Conservation (phyloP, 768 basidiomycete genomes). For the Strobilomyces dryophilus region DNA sequence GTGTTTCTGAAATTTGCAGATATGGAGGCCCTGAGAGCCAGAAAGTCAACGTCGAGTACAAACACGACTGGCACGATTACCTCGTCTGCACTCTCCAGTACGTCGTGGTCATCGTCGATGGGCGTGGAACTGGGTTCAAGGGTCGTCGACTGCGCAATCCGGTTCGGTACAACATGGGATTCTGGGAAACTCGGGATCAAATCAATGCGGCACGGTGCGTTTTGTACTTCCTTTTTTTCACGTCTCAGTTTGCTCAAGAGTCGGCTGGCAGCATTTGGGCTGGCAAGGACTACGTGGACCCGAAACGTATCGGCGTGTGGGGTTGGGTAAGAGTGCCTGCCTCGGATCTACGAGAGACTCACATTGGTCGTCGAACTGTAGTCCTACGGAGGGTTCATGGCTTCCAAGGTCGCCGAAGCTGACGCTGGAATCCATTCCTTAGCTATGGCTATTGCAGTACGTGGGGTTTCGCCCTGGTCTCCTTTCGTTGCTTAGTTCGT, state of each 20-base stretch:
- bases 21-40: slow-evolving; percentile 94
- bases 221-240: slow-evolving; percentile 5
- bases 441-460: slow-evolving; percentile 86
- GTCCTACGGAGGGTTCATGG: slow-evolving; percentile 98
- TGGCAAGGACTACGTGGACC: slow-evolving; percentile 83
- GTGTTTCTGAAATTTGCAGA: slow-evolving; percentile 33
- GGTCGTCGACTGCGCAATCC: slow-evolving; percentile 82
- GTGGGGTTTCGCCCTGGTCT: slow-evolving; percentile 24
- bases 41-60: slow-evolving; percentile 49
- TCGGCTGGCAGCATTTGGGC: slow-evolving; percentile 63
- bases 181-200: slow-evolving; percentile 87
- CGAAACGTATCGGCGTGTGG: slow-evolving; percentile 89
- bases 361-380: slow-evolving; percentile 26
- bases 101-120: too few species aligned
- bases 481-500: slow-evolving; percentile 8
- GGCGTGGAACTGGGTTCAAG: slow-evolving; percentile 35
- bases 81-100: too few species aligned
- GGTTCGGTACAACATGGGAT: slow-evolving; percentile 86
- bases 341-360: not conserved
- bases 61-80: too few species aligned
- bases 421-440: slow-evolving; percentile 86
- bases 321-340: slow-evolving; percentile 73
- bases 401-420: slow-evolving; percentile 87
- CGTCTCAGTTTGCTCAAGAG: not conserved
- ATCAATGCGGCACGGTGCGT: slow-evolving; percentile 79